Conservation (phyloP, 148 eudicot genomes). For the Gaultheria prostrata region DNA sequence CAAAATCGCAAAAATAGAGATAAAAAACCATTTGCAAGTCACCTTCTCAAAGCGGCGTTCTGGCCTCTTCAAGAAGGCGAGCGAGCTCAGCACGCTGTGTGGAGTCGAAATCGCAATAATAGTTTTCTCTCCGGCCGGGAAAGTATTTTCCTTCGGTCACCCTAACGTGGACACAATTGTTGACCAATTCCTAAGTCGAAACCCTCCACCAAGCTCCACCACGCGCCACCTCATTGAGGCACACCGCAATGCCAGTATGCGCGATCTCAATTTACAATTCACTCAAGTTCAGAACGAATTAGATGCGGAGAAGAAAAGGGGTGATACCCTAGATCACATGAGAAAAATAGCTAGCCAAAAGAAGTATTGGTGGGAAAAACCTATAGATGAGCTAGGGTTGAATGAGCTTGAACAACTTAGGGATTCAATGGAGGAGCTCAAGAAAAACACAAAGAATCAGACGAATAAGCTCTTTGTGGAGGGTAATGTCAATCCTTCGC, state of each 20-base stretch:
- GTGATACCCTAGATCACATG: constrained; percentile 35
- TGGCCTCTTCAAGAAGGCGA: constrained; percentile 59
- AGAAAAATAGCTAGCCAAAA: constrained; percentile 23
- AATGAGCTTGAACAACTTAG: constrained; percentile 39
- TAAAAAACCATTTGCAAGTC: constrained; percentile 51
- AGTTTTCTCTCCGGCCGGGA: constrained; percentile 50
- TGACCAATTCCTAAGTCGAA: constrained; percentile 34
- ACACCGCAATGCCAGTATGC: constrained; percentile 21
- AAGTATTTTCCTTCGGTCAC: constrained; percentile 50
- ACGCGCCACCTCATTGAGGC: constrained; percentile 16
- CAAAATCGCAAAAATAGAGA: constrained; percentile 54
- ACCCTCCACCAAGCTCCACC: constrained; percentile 23
- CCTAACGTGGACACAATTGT: constrained; percentile 44
- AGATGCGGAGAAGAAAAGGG: constrained; percentile 35
- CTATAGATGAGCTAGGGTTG: constrained; percentile 40
- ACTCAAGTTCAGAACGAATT: constrained; percentile 38
- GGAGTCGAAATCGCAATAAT: constrained; percentile 45
- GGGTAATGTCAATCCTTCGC: not conserved
- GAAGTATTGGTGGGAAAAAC: constrained; percentile 58
- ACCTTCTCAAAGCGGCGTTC: constrained; percentile 63
- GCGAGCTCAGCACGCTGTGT: constrained; percentile 54
- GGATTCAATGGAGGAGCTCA: constrained; percentile 56
- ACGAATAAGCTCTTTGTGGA: constrained; percentile 26
- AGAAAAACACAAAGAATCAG: constrained; percentile 35
- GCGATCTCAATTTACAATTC: constrained; percentile 39